Evolutionary conservation across 108 stramenopile species (phyloP).

Genomic region (Fragilaria crotonensis): DNA sequence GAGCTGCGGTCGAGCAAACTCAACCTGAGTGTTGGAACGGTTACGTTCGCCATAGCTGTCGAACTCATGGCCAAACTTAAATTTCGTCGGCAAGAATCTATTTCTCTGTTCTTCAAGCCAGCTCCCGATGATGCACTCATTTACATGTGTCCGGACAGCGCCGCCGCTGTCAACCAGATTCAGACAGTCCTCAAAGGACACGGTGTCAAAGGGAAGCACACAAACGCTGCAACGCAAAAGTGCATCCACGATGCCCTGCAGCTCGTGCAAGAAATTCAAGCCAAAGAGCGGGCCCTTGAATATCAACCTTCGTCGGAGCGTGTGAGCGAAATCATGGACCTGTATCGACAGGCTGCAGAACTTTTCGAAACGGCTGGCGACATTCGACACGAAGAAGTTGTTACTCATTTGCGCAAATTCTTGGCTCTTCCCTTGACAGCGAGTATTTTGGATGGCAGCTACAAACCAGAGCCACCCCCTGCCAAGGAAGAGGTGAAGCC

Average conservation of each 20-base stretch:
- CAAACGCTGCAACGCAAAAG: slow-evolving; percentile 72
- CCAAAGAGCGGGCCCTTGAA: slow-evolving; percentile 70
- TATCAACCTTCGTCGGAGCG: slow-evolving; percentile 65
- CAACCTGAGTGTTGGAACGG: slow-evolving; percentile 63
- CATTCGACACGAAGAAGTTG: slow-evolving; percentile 77
- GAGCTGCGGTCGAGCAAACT: slow-evolving; percentile 75
- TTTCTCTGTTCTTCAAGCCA: slow-evolving; percentile 83
- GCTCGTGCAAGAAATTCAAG: slow-evolving; percentile 81
- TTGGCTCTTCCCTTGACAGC: slow-evolving; percentile 67
- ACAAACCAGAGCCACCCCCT: slow-evolving; percentile 9
- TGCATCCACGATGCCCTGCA: slow-evolving; percentile 74
- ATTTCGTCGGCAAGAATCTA: slow-evolving; percentile 79
- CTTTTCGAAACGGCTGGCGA: slow-evolving; percentile 83
- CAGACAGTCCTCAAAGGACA: slow-evolving; percentile 78
- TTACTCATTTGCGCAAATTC: slow-evolving; percentile 82
- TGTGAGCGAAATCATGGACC: slow-evolving; percentile 88
- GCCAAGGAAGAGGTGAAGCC: slow-evolving; percentile 5
- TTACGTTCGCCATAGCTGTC: slow-evolving; percentile 68
- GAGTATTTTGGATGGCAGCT: slow-evolving; percentile 79
- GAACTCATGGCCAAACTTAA: slow-evolving; percentile 76
- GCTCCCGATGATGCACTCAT: slow-evolving; percentile 81
- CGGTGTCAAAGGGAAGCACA: slow-evolving; percentile 89
- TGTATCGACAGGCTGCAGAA: slow-evolving; percentile 86
- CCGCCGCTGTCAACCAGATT: slow-evolving; percentile 77
- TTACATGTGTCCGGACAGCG: slow-evolving; percentile 85